Base-by-base conservation (phyloP, 257 asterid genomes). In the Solanum bukasovii region DNA sequence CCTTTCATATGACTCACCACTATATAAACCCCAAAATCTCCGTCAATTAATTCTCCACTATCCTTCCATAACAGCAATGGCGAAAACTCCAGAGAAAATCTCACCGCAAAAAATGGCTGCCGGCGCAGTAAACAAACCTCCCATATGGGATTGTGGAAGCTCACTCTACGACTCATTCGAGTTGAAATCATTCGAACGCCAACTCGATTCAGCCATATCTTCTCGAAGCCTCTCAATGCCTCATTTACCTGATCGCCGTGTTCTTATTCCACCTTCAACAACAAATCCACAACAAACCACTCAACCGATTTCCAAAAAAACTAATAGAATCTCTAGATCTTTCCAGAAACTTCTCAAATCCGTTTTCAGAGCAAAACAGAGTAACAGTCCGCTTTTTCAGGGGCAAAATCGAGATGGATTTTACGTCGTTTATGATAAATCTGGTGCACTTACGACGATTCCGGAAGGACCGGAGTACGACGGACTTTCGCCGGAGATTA, bases 91-190 rank as follows among this genome's bases (percentile, higher is more conserved):
- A 78, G 78, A 85, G 37, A 65, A 46, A 83, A 16, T 87, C 89
- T 21, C 84, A 83, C 81, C 40, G 71, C 87, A 79, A 14, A 34
- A 85, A 73, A 72, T 90, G 20, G 49, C 49, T 6, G 13, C 35
- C 71, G 33, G 16, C 29, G 8, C 16, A 38, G 20, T 44, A 27
- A 46, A 68, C 68, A 88, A 91, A n/a, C 89, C 88, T 82, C 87
- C 20, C 0, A 87, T 94, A 13, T 95, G 98, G 98, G 98, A 95
- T 68, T 94, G 96, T 10, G 98, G 90, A 8, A 95, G 98, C 88
- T 92, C 97, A 0, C 93, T 95, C 6, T 95, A 95, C 90, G 98
- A 95, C 35, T 95, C 98, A 2, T 95, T 93, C 61, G 98, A 95
- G 92, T 82, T 92, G 7, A 90, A 93, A 86, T 87, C 98, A 2